phyloP scores from a whole-genome alignment of 2,329 filamentous ascomycete species.

The Penicillium hesseltinei region DNA sequence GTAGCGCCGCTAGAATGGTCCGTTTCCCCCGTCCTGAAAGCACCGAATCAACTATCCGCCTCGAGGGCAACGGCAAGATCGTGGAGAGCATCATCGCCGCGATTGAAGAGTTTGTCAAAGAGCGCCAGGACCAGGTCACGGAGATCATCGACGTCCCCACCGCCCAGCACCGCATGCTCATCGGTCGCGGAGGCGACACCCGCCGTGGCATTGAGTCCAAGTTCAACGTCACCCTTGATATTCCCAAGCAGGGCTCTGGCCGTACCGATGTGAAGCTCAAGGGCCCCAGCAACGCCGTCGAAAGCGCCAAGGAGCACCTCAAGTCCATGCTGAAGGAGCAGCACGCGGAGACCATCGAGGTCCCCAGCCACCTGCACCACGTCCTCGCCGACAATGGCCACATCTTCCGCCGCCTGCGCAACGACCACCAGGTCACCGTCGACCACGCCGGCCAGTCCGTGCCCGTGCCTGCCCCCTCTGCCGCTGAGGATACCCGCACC shows the following conservation, averaged over 20 bases:
- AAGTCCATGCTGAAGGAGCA: conserved; percentile 73
- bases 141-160: conserved; percentile 78
- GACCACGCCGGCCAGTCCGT: conserved; percentile 81
- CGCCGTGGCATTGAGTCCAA: conserved; percentile 81
- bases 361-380: conserved; percentile 82
- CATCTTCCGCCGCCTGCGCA: conserved; percentile 87
- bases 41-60: conserved; percentile 76
- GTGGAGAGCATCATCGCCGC: conserved; percentile 85
- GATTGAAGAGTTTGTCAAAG: conserved; percentile 76
- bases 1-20: conserved; percentile 81
- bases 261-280: conserved; percentile 83
- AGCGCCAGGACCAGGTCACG: conserved; percentile 78
- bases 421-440: conserved; percentile 82
- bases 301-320: conserved; percentile 85
- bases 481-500: conserved; percentile 48
- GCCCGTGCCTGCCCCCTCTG: conserved; percentile 67
- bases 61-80: conserved; percentile 79
- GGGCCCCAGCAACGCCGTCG: conserved; percentile 74
- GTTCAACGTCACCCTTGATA: conserved; percentile 83
- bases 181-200: conserved; percentile 85
- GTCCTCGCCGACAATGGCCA: conserved; percentile 77
- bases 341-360: conserved; percentile 79
- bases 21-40: conserved; percentile 90
- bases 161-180: conserved; percentile 86
- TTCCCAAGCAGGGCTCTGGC: conserved; percentile 83